A percentile compares a stretch with the other conserved stretches of the same genome.
These are phyloP conservation scores for Penicillium subrubescens DNA, from an alignment of 495 filamentous ascomycete species.

Conservation along the genomic window DNA sequence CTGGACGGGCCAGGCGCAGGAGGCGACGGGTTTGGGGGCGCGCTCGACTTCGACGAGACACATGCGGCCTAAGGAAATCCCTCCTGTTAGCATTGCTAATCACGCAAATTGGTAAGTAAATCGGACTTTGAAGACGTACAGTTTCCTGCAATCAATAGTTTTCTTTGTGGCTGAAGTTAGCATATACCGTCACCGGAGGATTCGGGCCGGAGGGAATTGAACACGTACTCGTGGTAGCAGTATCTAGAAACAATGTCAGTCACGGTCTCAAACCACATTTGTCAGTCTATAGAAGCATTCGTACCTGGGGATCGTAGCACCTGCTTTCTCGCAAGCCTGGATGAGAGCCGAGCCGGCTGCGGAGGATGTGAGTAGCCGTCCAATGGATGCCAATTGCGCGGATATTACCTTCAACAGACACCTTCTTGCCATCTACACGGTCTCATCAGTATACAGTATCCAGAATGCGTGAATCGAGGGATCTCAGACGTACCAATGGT, in stretches of 20 bases:
- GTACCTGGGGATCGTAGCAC: constrained; percentile 82
- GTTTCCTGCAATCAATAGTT: constrained; percentile 98
- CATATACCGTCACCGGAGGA: constrained; percentile 10
- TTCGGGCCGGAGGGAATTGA: constrained; percentile 6
- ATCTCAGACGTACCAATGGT: constrained; percentile 72
- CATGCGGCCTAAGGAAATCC: constrained; percentile 68
- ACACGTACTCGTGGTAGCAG: constrained; percentile 92
- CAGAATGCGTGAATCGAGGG: constrained; percentile 28
- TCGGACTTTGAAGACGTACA: constrained; percentile 51
- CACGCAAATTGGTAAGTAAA: background rate
- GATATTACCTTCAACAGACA: constrained; percentile 85
- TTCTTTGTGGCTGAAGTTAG: constrained; percentile 55
- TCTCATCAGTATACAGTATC: constrained; percentile 10
- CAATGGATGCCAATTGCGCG: constrained; percentile 11
- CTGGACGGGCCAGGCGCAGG: constrained; percentile 98
- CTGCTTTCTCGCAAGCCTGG: constrained; percentile 98
- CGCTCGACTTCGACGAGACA: constrained; percentile 97
- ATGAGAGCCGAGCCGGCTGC: constrained; percentile 85
- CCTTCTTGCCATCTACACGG: constrained; percentile 84
- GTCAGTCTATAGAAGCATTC: constrained; percentile 11
- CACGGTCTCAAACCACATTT: background rate
- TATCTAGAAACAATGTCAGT: constrained; percentile 68
- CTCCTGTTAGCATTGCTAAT: constrained; percentile 8
- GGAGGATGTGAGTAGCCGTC: constrained; percentile 28
- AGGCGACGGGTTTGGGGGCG: constrained; percentile 94